Evolutionary conservation across 164 flowering plant genomes (phyloP).

Genomic region (Piper betle): DNA sequence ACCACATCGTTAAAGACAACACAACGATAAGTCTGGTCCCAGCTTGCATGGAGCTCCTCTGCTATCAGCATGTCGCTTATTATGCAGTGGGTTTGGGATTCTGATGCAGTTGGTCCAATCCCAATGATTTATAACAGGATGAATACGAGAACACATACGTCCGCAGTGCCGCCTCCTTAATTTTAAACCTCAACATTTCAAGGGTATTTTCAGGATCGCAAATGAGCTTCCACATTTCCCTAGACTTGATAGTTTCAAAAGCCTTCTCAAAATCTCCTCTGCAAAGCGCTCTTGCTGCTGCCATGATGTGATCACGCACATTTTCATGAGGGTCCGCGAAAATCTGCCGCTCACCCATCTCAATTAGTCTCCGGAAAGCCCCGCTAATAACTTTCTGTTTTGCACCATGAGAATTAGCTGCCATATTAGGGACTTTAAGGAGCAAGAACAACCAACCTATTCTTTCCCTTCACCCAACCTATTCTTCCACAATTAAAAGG

Average conservation of each 20-base stretch:
- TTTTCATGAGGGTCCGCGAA: conserved; percentile 89
- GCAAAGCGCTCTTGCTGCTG: conserved; percentile 73
- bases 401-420: conserved; percentile 60
- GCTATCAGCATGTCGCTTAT: conserved; percentile 86
- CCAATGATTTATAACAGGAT: conserved; percentile 55
- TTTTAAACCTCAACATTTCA: conserved; percentile 62
- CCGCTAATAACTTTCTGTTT: conserved; percentile 79
- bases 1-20: conserved; percentile 61
- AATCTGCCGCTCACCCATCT: conserved; percentile 78
- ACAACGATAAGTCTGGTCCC: conserved; percentile 57
- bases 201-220: conserved; percentile 45
- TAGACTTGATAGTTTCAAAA: conserved; percentile 52
- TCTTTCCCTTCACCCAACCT: conserved; percentile 73
- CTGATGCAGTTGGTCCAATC: conserved; percentile 64
- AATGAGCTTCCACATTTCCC: conserved; percentile 78
- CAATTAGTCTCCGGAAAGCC: conserved; percentile 71
- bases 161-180: conserved; percentile 84
- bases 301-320: conserved; percentile 88
- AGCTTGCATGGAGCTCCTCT: conserved; percentile 31
- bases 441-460: conserved; percentile 98
- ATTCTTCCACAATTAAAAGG: not conserved
- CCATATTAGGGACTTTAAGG: conserved; percentile 93
- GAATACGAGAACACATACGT: conserved; percentile 74
- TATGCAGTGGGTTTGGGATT: conserved; percentile 37
- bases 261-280: conserved; percentile 15